A percentile compares a stretch with the other conserved stretches of the same genome.
Evolutionary conservation across 768 basidiomycete species (phyloP).

Genomic region (Pulveroboletus sp.): DNA sequence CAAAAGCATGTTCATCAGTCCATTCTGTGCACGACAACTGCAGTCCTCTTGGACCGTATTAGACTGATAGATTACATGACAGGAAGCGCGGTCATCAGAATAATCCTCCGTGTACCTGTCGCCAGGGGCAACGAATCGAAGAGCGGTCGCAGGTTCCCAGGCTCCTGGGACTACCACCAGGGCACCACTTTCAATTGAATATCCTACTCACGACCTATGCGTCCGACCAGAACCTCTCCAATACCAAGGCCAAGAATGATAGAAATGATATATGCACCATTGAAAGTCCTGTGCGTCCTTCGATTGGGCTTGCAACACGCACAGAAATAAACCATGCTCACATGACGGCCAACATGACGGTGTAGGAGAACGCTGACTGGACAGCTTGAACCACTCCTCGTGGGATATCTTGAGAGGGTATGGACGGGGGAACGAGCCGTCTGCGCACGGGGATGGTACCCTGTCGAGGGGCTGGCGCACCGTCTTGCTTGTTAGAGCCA

Average conservation of each 20-base stretch:
- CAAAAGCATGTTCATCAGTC: too few species aligned
- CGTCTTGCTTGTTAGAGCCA: constrained; percentile 2
- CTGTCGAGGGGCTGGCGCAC: not conserved
- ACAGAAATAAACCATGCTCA: constrained; percentile 32
- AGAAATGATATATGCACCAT: constrained; percentile 70
- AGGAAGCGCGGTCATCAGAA: not conserved
- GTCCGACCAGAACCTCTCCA: constrained; percentile 71
- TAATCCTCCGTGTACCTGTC: not conserved
- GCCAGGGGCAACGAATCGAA: not conserved
- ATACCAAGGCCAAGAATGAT: constrained; percentile 66
- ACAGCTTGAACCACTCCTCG: constrained; percentile 62
- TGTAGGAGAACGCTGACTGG: constrained; percentile 60
- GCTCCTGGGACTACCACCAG: not conserved
- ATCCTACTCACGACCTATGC: constrained; percentile 34
- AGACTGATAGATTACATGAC: not conserved
- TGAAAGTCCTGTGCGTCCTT: constrained; percentile 63
- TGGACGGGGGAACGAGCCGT: constrained; percentile 54
- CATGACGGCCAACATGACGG: constrained; percentile 82
- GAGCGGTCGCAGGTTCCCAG: too few species aligned
- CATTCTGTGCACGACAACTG: not conserved
- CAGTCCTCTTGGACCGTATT: too few species aligned
- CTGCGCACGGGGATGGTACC: constrained; percentile 7
- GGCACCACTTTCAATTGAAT: not conserved
- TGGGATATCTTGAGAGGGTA: constrained; percentile 58
- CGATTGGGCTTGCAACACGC: constrained; percentile 3